Percentiles rank a stretch among this genome's conserved stretches.
These are phyloP conservation scores for Brachypodium distachyon DNA, from an alignment of 202 grass and related monocot species.

Conservation along the genomic window DNA sequence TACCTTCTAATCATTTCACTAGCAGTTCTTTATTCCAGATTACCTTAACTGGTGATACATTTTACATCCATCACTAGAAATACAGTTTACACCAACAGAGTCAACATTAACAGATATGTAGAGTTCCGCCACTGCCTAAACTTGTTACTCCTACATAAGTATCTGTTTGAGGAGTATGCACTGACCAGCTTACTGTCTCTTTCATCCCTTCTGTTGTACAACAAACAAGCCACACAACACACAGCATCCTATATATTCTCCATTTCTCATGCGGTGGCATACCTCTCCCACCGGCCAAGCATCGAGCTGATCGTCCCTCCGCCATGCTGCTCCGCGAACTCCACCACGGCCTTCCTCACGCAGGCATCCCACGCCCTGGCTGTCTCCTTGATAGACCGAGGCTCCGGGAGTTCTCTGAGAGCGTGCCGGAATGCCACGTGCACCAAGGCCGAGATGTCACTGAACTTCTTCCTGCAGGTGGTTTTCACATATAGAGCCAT, in stretches of 20 bases:
- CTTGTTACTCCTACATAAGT: background rate
- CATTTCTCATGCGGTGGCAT: background rate
- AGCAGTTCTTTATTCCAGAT: too few species aligned
- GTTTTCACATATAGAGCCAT: background rate
- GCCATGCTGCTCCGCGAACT: conserved; percentile 10
- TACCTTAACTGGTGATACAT: background rate
- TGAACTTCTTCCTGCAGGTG: background rate
- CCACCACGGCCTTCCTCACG: background rate
- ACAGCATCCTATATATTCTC: background rate
- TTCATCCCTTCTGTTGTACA: too few species aligned
- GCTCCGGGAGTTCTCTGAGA: background rate
- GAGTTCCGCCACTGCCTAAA: background rate
- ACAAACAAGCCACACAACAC: background rate
- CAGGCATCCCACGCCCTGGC: conserved; percentile 34
- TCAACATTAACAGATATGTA: background rate
- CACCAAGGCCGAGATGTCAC: background rate
- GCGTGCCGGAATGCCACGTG: background rate
- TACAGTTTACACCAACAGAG: background rate
- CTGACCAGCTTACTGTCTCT: background rate
- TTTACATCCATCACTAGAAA: background rate
- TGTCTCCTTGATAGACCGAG: conserved; percentile 17
- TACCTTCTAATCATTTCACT: background rate
- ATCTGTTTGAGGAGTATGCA: background rate
- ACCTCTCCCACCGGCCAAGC: conserved; percentile 13
- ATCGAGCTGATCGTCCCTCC: conserved; percentile 36